phyloP scores from a whole-genome alignment of 257 asterid species.

The Eustoma russellianum region DNA sequence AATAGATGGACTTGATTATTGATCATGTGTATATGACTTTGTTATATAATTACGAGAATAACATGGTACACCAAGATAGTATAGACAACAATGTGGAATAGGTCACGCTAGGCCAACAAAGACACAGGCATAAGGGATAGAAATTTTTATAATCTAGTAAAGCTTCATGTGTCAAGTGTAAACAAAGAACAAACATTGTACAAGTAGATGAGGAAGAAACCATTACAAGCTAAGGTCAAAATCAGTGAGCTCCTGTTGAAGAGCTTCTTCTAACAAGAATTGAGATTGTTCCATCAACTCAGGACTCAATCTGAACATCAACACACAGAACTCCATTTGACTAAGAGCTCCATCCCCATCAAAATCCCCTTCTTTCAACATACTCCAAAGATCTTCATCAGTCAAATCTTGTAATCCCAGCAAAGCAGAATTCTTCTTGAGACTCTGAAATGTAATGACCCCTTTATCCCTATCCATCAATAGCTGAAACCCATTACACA shows the following conservation, averaged over 20 bases:
- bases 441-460: conserved; percentile 42
- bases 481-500: conserved; percentile 44
- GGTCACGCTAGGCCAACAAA: too few relatives aligned
- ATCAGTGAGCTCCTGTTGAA: conserved; percentile 25
- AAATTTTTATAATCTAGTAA: neutral
- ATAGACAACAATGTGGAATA: too few relatives aligned
- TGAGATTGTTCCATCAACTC: conserved; percentile 43
- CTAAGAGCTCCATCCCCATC: conserved; percentile 52
- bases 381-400: conserved; percentile 34
- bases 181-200: neutral
- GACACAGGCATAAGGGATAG: too few relatives aligned
- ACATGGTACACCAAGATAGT: too few relatives aligned
- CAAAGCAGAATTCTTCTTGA: conserved; percentile 35
- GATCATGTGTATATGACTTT: too few relatives aligned
- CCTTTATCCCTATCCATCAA: conserved; percentile 36
- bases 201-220: neutral
- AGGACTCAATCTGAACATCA: conserved; percentile 54
- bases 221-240: conserved; percentile 25
- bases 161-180: neutral
- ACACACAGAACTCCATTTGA: conserved; percentile 58
- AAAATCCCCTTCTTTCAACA: conserved; percentile 51
- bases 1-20: too few relatives aligned
- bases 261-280: conserved; percentile 36
- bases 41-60: too few relatives aligned
- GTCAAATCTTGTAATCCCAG: conserved; percentile 39